phyloP scores from a whole-genome alignment of 257 asterid species.

The Plantago elongata region DNA sequence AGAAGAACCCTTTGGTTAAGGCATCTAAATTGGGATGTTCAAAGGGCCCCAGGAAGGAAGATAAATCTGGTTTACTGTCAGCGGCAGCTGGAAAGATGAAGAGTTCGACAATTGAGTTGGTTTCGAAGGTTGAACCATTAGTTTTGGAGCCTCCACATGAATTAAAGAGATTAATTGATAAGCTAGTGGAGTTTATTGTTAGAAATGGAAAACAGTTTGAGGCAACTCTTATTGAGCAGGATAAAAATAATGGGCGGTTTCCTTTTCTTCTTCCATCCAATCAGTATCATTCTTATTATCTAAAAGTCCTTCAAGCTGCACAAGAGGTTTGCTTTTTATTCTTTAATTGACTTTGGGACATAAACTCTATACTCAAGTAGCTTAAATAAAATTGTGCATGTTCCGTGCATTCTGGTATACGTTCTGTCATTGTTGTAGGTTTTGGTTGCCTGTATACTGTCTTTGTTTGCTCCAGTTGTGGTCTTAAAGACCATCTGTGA shows the following conservation, averaged over 20 bases:
- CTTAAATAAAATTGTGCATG: no score
- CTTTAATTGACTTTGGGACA: not conserved
- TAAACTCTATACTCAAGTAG: not conserved
- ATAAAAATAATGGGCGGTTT: slow-evolving; percentile 58
- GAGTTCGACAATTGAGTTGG: slow-evolving; percentile 25
- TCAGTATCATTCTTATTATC: slow-evolving; percentile 75
- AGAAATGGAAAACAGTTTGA: slow-evolving; percentile 87
- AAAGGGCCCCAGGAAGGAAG: slow-evolving; percentile 34
- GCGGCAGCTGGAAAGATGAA: slow-evolving; percentile 33
- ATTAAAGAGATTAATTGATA: slow-evolving; percentile 60
- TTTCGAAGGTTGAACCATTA: slow-evolving; percentile 33
- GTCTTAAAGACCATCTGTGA: no score
- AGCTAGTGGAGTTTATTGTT: slow-evolving; percentile 66
- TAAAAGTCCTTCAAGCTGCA: slow-evolving; percentile 52
- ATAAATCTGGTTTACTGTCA: slow-evolving; percentile 29
- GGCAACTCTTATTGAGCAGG: slow-evolving; percentile 73
- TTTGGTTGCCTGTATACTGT: not conserved
- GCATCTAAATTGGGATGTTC: slow-evolving; percentile 39
- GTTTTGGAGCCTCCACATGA: slow-evolving; percentile 80
- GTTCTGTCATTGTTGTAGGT: not conserved
- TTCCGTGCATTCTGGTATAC: slow-evolving; percentile 1
- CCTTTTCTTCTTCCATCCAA: slow-evolving; percentile 80
- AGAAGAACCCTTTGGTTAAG: slow-evolving; percentile 47
- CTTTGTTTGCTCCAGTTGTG: no score
- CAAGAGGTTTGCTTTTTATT: slow-evolving; percentile 52